Base-by-base conservation (phyloP, 2,329 filamentous ascomycete genomes). In the Elsinoe australis region DNA sequence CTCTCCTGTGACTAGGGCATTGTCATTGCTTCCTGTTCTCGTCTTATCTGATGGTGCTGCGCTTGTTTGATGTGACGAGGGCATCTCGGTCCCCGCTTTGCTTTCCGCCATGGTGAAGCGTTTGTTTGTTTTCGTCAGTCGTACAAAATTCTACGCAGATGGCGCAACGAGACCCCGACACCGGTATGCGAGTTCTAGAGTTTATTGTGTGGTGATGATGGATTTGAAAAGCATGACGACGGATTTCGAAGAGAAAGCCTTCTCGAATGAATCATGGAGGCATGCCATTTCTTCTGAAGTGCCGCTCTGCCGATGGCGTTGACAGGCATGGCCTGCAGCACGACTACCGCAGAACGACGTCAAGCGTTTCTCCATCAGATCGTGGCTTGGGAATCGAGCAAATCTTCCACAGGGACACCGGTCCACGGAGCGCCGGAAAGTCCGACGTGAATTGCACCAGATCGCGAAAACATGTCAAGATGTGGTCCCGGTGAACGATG, bases 261-360 rank as follows among this genome's bases (percentile, higher is more conserved):
- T 31, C 12, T 31, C 24, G 39, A 18, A 44, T 44, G 39, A 44
- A 32, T 44, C 39, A 44, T 44, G 24, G 32, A 44, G 14, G 12
- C 17, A 21, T 32, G 39, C 39, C 39, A 29, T 31, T 24, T 28
- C 24, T 10, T 19, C 6, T 44, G 22, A 26, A 8, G 39, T 31
- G 24, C 24, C 24, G 26, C 39, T 32, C 17, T 24, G 14, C n/a
- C 39, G 21, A 24, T 44, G 24, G 26, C 39, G 24, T n/a, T 24
- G 21, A 26, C 28, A 28, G 24, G 32, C 10, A 19, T 29, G 26
- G 26, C 7, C 6, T 29, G 26, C 26, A 32, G 26, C 12, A 41
- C n/a, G 14, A 26, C 21, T 9, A 32, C 39, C 21, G 6, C 24
- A 10, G 19, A 15, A 44, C 14, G 28, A 44, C 39, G 39, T 31